Evolutionary conservation across 2,329 filamentous ascomycete genomes (phyloP), one percentile per base, ranked within the genome.

Genomic region (Lecanicillium sp.): DNA sequence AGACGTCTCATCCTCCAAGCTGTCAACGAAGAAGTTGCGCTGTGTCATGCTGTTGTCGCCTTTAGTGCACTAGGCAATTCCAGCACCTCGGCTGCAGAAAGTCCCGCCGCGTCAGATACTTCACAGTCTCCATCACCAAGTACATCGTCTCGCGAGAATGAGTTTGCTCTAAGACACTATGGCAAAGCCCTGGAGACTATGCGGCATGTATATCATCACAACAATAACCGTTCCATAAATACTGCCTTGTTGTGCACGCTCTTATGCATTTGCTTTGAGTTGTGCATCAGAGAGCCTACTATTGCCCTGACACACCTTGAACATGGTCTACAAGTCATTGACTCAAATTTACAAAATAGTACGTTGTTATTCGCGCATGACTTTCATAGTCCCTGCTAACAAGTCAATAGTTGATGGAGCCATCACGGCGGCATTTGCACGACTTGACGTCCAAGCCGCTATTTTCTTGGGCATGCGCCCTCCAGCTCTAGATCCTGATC

Each of bases 211-310:
- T 33, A 40, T 13, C 19, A 22, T 7, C 31, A 38, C 18, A 33
- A 39, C 19, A 29, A 43, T 9, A 31, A 33, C 34, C 27, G 37
- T 2, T 43, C 38, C 17, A 33, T 43, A 11, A 46, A 43, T 31
- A 40, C 40, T 13, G 38, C 40, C 11, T 33, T 46, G 8, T 36
- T 46, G 9, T 46, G 42, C 22, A 37, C 44, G 12, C 29, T 46
- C 16, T 18, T 48, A 8, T 48, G 39, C 22, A 43, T 48, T 12
- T 48, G 40, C 29, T 46, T 46, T 16, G 44, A 48, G 35, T 27
- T 48, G n/a, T 37, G 41, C 8, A 46, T 45, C 20, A 35, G 34
- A 11, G 33, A 43, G 9, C 29, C 38, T 2, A 33, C 25, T 2
- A 29, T 33, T 15, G 46, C 46, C 5, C 32, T 44, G 7, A 42